Evolutionary conservation across 2,329 filamentous ascomycete genomes (phyloP).

Genomic region (Seiridium unicorne): DNA sequence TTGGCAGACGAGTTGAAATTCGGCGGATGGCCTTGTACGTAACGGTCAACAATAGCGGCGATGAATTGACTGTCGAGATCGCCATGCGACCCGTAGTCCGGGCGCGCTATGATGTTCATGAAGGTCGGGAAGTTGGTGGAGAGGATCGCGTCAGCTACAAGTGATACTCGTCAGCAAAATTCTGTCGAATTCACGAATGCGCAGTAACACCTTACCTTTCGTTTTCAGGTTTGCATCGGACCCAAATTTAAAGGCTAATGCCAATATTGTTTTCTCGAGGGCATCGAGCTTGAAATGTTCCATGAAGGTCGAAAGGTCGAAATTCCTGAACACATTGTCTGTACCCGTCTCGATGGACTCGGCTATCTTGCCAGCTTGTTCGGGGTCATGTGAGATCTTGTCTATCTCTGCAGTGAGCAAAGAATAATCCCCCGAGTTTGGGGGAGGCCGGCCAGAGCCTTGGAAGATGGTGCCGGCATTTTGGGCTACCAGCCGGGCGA

Average conservation of each 20-base stretch:
- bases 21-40: conserved; percentile 82
- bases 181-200: not conserved
- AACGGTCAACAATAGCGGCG: conserved; percentile 78
- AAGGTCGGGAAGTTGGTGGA: conserved; percentile 77
- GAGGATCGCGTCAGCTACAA: conserved; percentile 81
- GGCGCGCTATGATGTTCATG: conserved; percentile 70
- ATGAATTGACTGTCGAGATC: conserved; percentile 70
- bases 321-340: conserved; percentile 92
- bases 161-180: conserved; percentile 34
- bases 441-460: conserved; percentile 67
- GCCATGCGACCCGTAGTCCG: conserved; percentile 61
- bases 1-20: conserved; percentile 78
- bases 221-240: conserved; percentile 78
- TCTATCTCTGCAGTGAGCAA: conserved; percentile 81
- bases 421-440: conserved; percentile 79
- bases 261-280: conserved; percentile 81
- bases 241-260: conserved; percentile 84
- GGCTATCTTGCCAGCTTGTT: conserved; percentile 87
- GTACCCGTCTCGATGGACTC: conserved; percentile 89
- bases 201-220: conserved; percentile 62
- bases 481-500: conserved; percentile 85
- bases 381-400: conserved; percentile 76
- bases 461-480: conserved; percentile 93
- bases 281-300: conserved; percentile 94
- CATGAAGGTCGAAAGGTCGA: conserved; percentile 93